These are phyloP conservation scores for Starmerella floricola DNA, from an alignment of 805 yeast genomes.

Conservation along the genomic window DNA sequence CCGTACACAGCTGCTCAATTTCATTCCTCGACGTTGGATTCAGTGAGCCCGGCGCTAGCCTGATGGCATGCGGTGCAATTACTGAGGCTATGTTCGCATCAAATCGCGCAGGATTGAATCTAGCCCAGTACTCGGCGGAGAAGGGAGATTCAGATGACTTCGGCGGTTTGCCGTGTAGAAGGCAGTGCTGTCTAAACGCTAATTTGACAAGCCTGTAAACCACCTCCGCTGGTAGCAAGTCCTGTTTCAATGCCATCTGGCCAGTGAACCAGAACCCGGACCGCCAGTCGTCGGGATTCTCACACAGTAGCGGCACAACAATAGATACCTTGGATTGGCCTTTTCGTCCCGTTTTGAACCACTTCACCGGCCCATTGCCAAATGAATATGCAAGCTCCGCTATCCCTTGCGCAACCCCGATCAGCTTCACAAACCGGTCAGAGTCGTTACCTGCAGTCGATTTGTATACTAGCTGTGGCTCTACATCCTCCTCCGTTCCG, in stretches of 20 bases:
- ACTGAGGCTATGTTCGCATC: neutral
- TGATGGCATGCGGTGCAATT: conserved; percentile 12
- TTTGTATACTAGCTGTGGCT: conserved; percentile 19
- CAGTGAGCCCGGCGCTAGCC: conserved; percentile 35
- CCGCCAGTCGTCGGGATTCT: conserved; percentile 18
- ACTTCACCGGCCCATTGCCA: conserved; percentile 14
- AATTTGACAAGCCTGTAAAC: conserved; percentile 6
- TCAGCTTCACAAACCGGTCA: conserved; percentile 11
- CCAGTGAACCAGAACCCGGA: conserved; percentile 21
- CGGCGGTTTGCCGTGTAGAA: conserved; percentile 1
- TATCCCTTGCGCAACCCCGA: conserved; percentile 23
- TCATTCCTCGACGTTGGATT: conserved; percentile 65
- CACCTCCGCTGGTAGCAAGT: conserved; percentile 9
- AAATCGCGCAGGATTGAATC: neutral
- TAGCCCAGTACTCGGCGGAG: conserved; percentile 8
- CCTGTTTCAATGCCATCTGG: conserved; percentile 4
- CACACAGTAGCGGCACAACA: conserved; percentile 9
- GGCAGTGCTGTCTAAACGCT: conserved; percentile 4
- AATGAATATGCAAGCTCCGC: conserved; percentile 22
- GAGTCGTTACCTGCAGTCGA: neutral
- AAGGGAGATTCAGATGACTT: too few species aligned
- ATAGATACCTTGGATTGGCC: neutral
- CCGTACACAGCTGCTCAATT: conserved; percentile 53
- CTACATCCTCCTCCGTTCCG: conserved; percentile 20
- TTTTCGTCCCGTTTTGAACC: conserved; percentile 10